phyloP scores from a whole-genome alignment of 805 yeast species.

The Saturnispora zaruensis region DNA sequence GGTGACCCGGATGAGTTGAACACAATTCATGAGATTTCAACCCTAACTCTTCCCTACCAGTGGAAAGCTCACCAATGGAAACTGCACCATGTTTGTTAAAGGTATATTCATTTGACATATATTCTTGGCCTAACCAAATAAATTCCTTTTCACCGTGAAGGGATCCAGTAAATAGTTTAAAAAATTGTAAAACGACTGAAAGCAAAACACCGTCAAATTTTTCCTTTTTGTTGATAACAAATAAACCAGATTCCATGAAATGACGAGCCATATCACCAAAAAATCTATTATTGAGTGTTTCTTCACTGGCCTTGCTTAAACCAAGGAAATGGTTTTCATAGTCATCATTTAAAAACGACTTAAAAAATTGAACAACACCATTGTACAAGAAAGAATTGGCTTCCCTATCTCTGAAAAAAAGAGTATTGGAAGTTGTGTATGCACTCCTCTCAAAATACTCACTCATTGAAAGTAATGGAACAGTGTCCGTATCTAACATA shows the following conservation, averaged over 20 bases:
- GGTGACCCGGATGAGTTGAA: constrained; percentile 57
- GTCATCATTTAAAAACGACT: constrained; percentile 38
- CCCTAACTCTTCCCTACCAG: constrained; percentile 8
- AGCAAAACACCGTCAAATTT: constrained; percentile 44
- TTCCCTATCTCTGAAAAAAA: constrained; percentile 45
- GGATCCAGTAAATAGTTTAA: constrained; percentile 37
- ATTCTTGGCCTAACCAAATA: constrained; percentile 61
- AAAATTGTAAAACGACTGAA: constrained; percentile 35
- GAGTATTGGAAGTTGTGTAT: constrained; percentile 31
- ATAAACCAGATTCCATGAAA: constrained; percentile 42
- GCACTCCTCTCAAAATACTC: constrained; percentile 31
- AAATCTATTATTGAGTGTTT: constrained; percentile 31
- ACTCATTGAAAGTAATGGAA: constrained; percentile 30
- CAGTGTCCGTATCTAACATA: constrained; percentile 46
- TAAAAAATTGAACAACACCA: constrained; percentile 36
- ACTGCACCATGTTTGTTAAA: constrained; percentile 51
- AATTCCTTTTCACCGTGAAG: constrained; percentile 77
- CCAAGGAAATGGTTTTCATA: constrained; percentile 33
- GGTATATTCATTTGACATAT: constrained; percentile 44
- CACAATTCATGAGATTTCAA: constrained; percentile 37
- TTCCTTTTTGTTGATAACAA: constrained; percentile 36
- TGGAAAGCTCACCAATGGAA: constrained; percentile 38
- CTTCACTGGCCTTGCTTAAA: constrained; percentile 31
- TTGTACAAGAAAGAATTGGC: constrained; percentile 31
- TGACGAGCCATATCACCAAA: constrained; percentile 36